Percentiles rank a stretch among this genome's conserved stretches.
These are phyloP conservation scores for Arxiozyma bovina DNA, from an alignment of 1,139 yeast species.

Conservation along the genomic window DNA sequence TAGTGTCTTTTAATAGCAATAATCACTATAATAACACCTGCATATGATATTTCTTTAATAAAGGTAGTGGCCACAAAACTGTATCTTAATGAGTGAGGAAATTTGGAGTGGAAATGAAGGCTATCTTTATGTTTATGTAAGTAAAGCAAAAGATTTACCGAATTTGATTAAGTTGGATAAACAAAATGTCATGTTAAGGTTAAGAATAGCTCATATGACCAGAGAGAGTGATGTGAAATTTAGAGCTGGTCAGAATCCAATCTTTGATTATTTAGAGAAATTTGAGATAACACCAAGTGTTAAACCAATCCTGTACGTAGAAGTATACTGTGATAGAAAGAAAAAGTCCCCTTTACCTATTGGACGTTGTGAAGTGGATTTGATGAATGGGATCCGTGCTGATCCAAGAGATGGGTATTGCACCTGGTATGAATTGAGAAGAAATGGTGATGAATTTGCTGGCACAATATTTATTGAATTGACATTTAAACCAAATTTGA, in stretches of 20 bases:
- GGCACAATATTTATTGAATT: constrained; percentile 85
- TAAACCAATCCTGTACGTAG: constrained; percentile 55
- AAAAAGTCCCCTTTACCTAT: constrained; percentile 80
- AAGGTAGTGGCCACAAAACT: neutral
- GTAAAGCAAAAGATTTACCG: constrained; percentile 64
- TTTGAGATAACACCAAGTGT: constrained; percentile 57
- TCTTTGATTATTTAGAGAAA: constrained; percentile 72
- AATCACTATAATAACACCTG: neutral
- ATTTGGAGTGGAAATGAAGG: constrained; percentile 29
- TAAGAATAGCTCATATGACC: constrained; percentile 73
- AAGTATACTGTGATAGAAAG: constrained; percentile 71
- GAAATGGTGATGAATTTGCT: constrained; percentile 60
- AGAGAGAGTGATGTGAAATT: constrained; percentile 63
- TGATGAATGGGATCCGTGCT: constrained; percentile 59
- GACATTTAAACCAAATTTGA: constrained; percentile 65
- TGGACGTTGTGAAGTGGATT: constrained; percentile 73
- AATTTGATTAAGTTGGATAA: constrained; percentile 76
- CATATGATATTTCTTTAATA: too few relatives aligned
- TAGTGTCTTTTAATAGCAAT: too few relatives aligned
- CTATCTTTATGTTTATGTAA: constrained; percentile 37
- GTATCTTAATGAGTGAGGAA: constrained; percentile 14
- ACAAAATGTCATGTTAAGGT: constrained; percentile 79
- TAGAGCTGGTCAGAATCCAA: constrained; percentile 88
- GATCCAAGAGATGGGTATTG: constrained; percentile 72
- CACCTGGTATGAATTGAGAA: constrained; percentile 67